A percentile compares a stretch with the other conserved stretches of the same genome.
Evolutionary conservation across 805 yeast species (phyloP).

Genomic region (Starmera amethionina): DNA sequence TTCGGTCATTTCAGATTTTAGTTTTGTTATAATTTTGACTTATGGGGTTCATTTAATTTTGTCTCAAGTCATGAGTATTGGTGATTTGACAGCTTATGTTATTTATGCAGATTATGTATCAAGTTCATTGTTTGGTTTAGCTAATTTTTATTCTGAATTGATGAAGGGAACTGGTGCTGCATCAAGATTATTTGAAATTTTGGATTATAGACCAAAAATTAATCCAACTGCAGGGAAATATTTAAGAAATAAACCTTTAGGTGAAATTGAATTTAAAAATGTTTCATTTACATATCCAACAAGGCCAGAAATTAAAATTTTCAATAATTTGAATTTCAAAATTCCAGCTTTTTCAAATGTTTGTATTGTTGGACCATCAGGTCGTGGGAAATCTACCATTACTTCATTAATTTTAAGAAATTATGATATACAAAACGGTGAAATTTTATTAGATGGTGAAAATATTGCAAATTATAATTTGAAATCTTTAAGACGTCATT

Average conservation of each 20-base stretch:
- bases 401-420: constrained; percentile 48
- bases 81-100: constrained; percentile 89
- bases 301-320: constrained; percentile 54
- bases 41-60: constrained; percentile 80
- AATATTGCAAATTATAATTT: constrained; percentile 40
- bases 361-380: constrained; percentile 81
- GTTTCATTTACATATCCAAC: constrained; percentile 82
- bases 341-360: constrained; percentile 50
- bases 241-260: constrained; percentile 28
- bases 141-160: constrained; percentile 85
- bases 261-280: constrained; percentile 48
- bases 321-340: constrained; percentile 37
- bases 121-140: constrained; percentile 81
- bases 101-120: constrained; percentile 95
- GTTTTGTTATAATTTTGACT: constrained; percentile 63
- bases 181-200: constrained; percentile 78
- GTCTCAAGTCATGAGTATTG: constrained; percentile 66
- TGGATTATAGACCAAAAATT: constrained; percentile 67
- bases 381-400: constrained; percentile 85
- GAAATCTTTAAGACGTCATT: constrained; percentile 41
- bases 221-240: constrained; percentile 51
- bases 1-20: constrained; percentile 77
- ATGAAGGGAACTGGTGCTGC: constrained; percentile 99
- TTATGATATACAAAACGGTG: constrained; percentile 38
- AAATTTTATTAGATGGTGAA: constrained; percentile 38